Evolutionary conservation across 169 alveolate genomes (phyloP), one percentile per base, ranked within the genome.

Genomic region (Plasmodium blacklocki): DNA sequence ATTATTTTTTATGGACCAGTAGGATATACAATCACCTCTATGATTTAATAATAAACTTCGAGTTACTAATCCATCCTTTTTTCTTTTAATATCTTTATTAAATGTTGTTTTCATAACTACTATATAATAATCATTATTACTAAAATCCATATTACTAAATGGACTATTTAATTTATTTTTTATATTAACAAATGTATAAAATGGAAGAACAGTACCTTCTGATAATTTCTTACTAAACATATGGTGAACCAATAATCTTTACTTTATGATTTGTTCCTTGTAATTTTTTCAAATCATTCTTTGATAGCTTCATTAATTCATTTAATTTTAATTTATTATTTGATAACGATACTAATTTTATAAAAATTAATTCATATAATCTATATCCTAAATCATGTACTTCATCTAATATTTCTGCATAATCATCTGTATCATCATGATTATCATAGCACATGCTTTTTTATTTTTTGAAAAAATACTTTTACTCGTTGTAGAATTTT

Each of bases 1-100:
- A 78, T 78, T 78, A 66, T 78, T 78, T 6, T 64, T 64, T 9
- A 78, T 78, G 0, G 89, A 78, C 70, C 72, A 66, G n/a, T 78
- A 78, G 0, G 89, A 78, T 64, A 78, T 64, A 21, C 62, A 14
- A 52, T 78, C 89, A 3, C 89, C 89, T 49, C 39, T 26, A 7
- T 64, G 71, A 3, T 18, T 64, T 12, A 66, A 78, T 6, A 66
- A 1, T 29, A 78, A 19, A 59, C 89, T 78, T 14, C 19, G 26
- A 7, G 89, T 64, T 7, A 49, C 7, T 78, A 64, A 3, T 50
- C 76, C 76, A 66, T 78, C 78, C 14, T 52, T 23, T 50, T 58
- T 54, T 64, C 89, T 76, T 63, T 1, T 78, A 49, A 78, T 50
- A 19, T 63, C 21, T 66, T 66, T 66, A 29, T 64, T 23, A 54